Evolutionary conservation across 192 early-diverging fungal species (phyloP), one percentile per base, ranked within the genome.

Genomic region (Backusella circina): DNA sequence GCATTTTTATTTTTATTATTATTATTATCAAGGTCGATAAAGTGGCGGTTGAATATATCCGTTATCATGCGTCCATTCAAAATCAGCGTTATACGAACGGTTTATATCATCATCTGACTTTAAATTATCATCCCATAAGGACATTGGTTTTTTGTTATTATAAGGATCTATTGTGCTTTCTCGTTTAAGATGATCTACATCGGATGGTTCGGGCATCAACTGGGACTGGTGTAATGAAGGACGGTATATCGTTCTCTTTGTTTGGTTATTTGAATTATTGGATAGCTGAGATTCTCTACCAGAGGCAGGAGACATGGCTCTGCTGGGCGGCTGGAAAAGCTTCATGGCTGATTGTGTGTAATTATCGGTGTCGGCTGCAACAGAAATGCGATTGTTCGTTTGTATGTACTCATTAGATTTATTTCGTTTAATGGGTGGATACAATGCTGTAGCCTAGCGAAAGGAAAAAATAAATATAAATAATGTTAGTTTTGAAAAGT

Each of bases 121-220:
- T 61, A 61, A 28, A 3, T n/a, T 61, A 28, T 61, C 54, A 28
- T 61, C 54, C 54, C 54, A 61, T 61, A 61, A 28, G 9, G 54
- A 61, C 26, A 61, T 28, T 61, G 54, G 21, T 61, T 61, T 61
- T 1, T 61, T 61, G 7, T 4, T 61, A 26, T 0, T 61, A 61
- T 28, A 61, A 61, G 54, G 54, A 61, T 61, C 54, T 26, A 61
- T 61, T 61, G 54, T 61, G 26, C 54, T 61, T 61, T 61, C 54
- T 26, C 54, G 21, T 28, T 28, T 23, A 61, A 28, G 54, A 61
- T 13, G 54, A 28, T 28, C 54, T 10, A 61, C 21, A 13, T 26
- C 54, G 10, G 54, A 61, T 61, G 44, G 2, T 5, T 21, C 44
- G 18, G 44, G 44, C 44, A 28, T 28, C 21, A 61, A 12, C 28